Conservation (phyloP, 2,329 filamentous ascomycete species). For the Fusarium coffeatum region DNA sequence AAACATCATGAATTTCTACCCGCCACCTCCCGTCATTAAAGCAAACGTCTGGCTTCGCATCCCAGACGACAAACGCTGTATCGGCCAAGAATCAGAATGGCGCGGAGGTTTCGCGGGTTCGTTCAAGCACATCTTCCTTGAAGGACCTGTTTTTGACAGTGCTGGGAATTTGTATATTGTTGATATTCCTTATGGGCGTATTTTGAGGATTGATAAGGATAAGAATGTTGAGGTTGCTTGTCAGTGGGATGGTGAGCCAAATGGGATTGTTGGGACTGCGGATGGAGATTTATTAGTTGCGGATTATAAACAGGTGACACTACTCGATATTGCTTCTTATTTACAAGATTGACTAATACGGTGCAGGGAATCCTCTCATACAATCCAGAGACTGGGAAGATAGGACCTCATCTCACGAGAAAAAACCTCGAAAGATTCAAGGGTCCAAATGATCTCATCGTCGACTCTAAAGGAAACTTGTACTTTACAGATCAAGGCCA, state of each 20-base stretch:
- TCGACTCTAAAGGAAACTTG: slow-evolving; percentile 52
- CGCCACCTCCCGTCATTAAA: slow-evolving; percentile 48
- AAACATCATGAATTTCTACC: slow-evolving; percentile 51
- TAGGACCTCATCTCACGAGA: slow-evolving; percentile 50
- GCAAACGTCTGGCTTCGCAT: slow-evolving; percentile 53
- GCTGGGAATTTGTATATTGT: slow-evolving; percentile 53
- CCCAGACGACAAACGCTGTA: slow-evolving; percentile 51
- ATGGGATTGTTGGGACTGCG: slow-evolving; percentile 51
- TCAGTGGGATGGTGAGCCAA: slow-evolving; percentile 56
- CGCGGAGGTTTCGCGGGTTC: slow-evolving; percentile 50
- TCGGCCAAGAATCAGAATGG: slow-evolving; percentile 53
- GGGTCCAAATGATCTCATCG: slow-evolving; percentile 56
- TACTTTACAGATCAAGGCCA: slow-evolving; percentile 61
- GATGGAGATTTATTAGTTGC: slow-evolving; percentile 53
- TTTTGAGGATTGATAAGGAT: slow-evolving; percentile 49
- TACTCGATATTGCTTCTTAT: neutral
- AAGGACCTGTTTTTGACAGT: slow-evolving; percentile 51
- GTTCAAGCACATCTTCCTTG: slow-evolving; percentile 55
- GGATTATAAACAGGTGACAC: slow-evolving; percentile 56
- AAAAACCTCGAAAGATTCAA: slow-evolving; percentile 58
- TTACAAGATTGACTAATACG: neutral
- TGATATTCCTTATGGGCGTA: slow-evolving; percentile 55
- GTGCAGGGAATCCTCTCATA: slow-evolving; percentile 53
- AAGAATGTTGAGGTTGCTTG: slow-evolving; percentile 49
- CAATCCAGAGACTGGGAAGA: slow-evolving; percentile 45